Percentiles rank a stretch among this genome's conserved stretches.
Conservation (phyloP, 2,329 filamentous ascomycete genomes). For the Verticillium dahliae region DNA sequence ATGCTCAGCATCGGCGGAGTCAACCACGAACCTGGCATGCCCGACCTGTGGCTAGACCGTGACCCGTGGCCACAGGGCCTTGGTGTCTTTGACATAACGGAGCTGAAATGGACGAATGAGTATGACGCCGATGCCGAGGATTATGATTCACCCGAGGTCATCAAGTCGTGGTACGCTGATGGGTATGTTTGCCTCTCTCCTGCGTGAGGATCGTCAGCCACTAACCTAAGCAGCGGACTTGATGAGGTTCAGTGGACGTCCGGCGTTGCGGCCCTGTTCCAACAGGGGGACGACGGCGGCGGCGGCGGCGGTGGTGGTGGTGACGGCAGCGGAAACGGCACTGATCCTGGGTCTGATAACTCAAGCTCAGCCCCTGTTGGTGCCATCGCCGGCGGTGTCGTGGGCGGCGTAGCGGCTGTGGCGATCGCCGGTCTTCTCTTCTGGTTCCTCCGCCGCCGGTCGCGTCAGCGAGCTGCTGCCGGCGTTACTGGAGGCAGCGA, state of each 20-base stretch:
- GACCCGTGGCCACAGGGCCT: slow-evolving; percentile 29
- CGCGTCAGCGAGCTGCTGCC: not conserved
- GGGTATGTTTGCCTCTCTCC: slow-evolving; percentile 6
- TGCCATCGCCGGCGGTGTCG: not conserved
- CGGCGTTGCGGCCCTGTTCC: not conserved
- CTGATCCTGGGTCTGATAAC: not conserved
- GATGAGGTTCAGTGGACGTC: not conserved
- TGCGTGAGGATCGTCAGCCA: not conserved
- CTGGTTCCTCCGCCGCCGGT: not conserved
- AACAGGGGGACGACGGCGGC: not conserved
- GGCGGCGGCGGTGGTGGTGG: not conserved
- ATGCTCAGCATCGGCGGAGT: slow-evolving; percentile 32
- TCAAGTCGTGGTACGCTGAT: slow-evolving; percentile 25
- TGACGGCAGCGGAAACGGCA: not conserved
- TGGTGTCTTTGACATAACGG: slow-evolving; percentile 31
- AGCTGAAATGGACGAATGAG: slow-evolving; percentile 23
- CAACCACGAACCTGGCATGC: not conserved
- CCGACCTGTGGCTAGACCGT: slow-evolving; percentile 7
- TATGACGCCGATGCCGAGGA: slow-evolving; percentile 24
- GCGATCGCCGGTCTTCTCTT: not conserved
- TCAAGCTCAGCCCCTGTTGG: not conserved
- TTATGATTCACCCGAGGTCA: slow-evolving; percentile 24
- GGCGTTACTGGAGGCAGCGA: not conserved
- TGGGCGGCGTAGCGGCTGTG: not conserved
- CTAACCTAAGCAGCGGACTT: not conserved